Evolutionary conservation across 2,329 filamentous ascomycete genomes (phyloP).

Genomic region (Microcyclospora tardicrescens): DNA sequence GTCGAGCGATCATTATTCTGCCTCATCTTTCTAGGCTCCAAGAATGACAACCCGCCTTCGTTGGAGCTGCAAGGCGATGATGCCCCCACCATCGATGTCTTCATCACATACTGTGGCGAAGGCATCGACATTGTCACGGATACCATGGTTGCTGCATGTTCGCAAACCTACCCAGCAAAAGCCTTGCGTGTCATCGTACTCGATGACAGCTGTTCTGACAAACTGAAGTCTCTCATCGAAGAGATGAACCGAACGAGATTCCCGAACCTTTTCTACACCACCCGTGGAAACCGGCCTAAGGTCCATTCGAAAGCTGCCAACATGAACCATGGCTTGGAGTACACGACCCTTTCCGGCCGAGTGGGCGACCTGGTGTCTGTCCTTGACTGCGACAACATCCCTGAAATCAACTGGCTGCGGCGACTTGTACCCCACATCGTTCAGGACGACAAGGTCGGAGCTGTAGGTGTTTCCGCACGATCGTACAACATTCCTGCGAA

Average conservation of each 20-base stretch:
- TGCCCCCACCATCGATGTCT: constrained; percentile 28
- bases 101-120: constrained; percentile 32
- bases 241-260: constrained; percentile 18
- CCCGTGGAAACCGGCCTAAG: constrained; percentile 27
- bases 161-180: constrained; percentile 28
- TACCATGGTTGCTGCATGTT: constrained; percentile 25
- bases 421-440: no score
- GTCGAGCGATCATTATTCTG: no score
- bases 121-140: constrained; percentile 29
- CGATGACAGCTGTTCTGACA: constrained; percentile 25
- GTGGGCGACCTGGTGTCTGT: no score
- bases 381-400: no score
- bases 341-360: not conserved
- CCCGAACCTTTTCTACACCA: constrained; percentile 30
- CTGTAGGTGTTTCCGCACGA: no score
- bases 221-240: constrained; percentile 23
- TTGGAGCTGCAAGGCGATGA: constrained; percentile 10
- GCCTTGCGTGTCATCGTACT: constrained; percentile 25
- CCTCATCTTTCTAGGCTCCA: no score
- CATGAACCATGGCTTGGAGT: constrained; percentile 40
- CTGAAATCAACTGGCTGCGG: no score
- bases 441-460: no score
- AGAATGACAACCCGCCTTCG: no score
- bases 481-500: no score
- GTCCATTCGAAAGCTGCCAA: constrained; percentile 51